Percentiles rank a stretch among this genome's conserved stretches.
These are phyloP conservation scores for Hypoxylon sp. DNA, from an alignment of 2,329 filamentous ascomycete species.

Conservation along the genomic window DNA sequence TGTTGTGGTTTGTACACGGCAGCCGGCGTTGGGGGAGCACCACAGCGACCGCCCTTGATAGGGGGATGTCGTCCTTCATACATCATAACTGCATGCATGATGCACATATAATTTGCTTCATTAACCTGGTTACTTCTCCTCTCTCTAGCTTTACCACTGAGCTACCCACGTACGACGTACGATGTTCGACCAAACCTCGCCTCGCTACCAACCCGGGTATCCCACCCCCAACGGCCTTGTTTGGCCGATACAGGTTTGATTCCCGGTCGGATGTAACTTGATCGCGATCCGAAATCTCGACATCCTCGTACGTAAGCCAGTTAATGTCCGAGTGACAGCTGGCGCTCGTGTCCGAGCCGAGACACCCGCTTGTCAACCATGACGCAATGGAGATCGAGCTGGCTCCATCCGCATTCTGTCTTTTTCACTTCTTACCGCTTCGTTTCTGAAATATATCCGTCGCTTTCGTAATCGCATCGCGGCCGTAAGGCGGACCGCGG, in stretches of 20 bases:
- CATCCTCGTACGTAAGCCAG: conserved; percentile 38
- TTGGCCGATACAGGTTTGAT: conserved; percentile 23
- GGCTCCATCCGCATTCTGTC: conserved; percentile 24
- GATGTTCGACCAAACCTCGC: conserved; percentile 19
- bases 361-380: conserved; percentile 16
- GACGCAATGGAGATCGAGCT: conserved; percentile 19
- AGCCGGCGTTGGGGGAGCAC: conserved; percentile 39
- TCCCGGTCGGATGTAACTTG: conserved; percentile 42
- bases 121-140: background rate
- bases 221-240: conserved; percentile 4
- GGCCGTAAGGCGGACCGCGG: conserved; percentile 17
- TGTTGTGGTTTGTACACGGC: conserved; percentile 41
- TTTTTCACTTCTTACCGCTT: conserved; percentile 1
- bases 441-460: conserved; percentile 5
- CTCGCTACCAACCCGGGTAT: conserved; percentile 13
- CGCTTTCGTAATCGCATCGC: background rate
- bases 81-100: conserved; percentile 26
- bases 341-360: conserved; percentile 23
- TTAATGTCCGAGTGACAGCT: conserved; percentile 34
- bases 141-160: background rate
- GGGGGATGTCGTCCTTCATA: conserved; percentile 8
- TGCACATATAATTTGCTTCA: conserved; percentile 12
- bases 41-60: conserved; percentile 27
- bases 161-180: conserved; percentile 7
- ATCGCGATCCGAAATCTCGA: conserved; percentile 34